These are phyloP conservation scores for Scutellospora calospora DNA, from an alignment of 371 early-diverging fungal species.

Conservation along the genomic window DNA sequence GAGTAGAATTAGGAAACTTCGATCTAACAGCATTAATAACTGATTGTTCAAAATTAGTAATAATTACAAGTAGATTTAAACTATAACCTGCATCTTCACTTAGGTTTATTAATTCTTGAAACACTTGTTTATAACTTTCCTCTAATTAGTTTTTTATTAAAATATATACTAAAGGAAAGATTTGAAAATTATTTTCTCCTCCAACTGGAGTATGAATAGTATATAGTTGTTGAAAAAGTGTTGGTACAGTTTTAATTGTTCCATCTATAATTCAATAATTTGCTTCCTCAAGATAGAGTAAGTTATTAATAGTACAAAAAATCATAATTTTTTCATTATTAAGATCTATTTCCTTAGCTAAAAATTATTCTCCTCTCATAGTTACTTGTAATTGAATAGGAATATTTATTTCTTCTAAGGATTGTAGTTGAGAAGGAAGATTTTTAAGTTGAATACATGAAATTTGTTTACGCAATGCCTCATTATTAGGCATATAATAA, in stretches of 20 bases:
- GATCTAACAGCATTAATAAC: not conserved
- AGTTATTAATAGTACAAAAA: not conserved
- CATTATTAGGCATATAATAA: too few species aligned
- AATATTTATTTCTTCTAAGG: not conserved
- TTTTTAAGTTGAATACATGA: not conserved
- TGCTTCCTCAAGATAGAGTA: not conserved
- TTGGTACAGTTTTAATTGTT: not conserved
- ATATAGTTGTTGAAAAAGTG: constrained; percentile 5
- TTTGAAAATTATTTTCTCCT: not conserved
- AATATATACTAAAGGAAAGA: not conserved
- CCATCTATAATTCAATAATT: not conserved
- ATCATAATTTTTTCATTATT: not conserved
- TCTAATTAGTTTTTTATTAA: constrained; percentile 19
- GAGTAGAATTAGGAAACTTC: not conserved
- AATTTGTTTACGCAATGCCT: too few species aligned
- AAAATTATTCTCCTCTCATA: not conserved
- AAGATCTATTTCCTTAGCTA: not conserved
- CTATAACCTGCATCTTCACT: not conserved
- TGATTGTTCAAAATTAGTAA: not conserved
- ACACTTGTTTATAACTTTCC: not conserved
- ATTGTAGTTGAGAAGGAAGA: not conserved
- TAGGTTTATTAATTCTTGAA: constrained; percentile 1
- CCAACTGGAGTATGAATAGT: not conserved
- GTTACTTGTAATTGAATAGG: not conserved
- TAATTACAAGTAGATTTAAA: not conserved